Evolutionary conservation across 257 asterid genomes (phyloP).

Genomic region (Petunia secreta): DNA sequence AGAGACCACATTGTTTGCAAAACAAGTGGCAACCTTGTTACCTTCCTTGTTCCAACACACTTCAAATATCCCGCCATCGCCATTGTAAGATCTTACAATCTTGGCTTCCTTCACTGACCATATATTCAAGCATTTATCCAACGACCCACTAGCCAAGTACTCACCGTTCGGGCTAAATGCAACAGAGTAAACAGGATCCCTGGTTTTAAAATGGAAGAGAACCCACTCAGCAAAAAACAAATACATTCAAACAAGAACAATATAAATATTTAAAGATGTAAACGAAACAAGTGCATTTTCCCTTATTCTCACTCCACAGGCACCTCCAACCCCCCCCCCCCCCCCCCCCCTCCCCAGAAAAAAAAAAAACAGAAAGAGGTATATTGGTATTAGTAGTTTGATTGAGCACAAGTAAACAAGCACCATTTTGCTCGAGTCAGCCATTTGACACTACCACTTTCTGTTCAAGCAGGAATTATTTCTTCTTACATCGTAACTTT

Average conservation of each 20-base stretch:
- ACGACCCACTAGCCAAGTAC: slow-evolving; percentile 91
- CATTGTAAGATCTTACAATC: slow-evolving; percentile 78
- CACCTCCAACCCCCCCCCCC: neutral
- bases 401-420: neutral
- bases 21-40: slow-evolving; percentile 84
- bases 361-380: neutral
- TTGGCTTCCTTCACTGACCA: slow-evolving; percentile 97
- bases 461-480: neutral
- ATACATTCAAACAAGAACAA: neutral
- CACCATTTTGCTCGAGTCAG: neutral
- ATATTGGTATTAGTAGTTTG: neutral
- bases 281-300: neutral
- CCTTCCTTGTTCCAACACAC: slow-evolving; percentile 99
- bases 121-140: slow-evolving; percentile 81
- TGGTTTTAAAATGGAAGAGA: slow-evolving; percentile 35
- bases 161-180: slow-evolving; percentile 95
- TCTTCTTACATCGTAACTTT: neutral
- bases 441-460: neutral
- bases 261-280: neutral
- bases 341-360: neutral
- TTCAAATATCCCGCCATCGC: slow-evolving; percentile 85
- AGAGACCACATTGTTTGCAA: slow-evolving; percentile 80
- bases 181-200: slow-evolving; percentile 90
- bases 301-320: neutral
- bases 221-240: neutral